Evolutionary conservation across 345 rosid genomes (phyloP), one percentile per base, ranked within the genome.

Genomic region (Gossypium stocksii): DNA sequence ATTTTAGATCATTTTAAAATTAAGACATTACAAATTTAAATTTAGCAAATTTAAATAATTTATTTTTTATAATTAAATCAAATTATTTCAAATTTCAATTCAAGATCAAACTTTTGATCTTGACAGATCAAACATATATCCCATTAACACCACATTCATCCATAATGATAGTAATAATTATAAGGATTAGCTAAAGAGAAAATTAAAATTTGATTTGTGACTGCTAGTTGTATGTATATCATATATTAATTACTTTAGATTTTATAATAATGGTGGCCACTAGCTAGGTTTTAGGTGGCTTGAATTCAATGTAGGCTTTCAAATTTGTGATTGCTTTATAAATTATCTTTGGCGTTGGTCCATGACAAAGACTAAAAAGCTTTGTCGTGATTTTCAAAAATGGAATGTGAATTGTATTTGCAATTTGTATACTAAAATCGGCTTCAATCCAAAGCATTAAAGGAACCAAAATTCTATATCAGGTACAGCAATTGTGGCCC

Each of bases 401-500:
- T 22, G 56, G 71, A 1, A 67, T 45, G 56, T 67, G 71, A 34
- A 20, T 46, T 67, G 54, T 6, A 22, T 44, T 67, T 2, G 53
- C 56, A 64, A 63, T 0, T 9, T 38, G 1, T 9, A 41, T 64
- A 4, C 69, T 48, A 41, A 64, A 64, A 0, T 41, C 27, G 9
- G 69, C 69, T 64, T 67, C 38, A 22, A 48, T 23, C 48, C 74
- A 56, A 62, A 81, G 79, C 49, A 44, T 59, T 8, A 45, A 45
- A 9, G 10, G 2, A 8, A 7, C 49, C 34, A 45, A 3, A 3
- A 54, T 80, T 72, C 81, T 62, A 14, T 16, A 62, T 72, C 9
- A 59, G 71, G 76, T 22, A 58, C 48, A 75, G 17, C 76, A 49
- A 45, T 58, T 12, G 8, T 51, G 43, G 27, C 61, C 71, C 56